phyloP scores from a whole-genome alignment of 352 stramenopile genomes.

The Phytophthora pinifolia region DNA sequence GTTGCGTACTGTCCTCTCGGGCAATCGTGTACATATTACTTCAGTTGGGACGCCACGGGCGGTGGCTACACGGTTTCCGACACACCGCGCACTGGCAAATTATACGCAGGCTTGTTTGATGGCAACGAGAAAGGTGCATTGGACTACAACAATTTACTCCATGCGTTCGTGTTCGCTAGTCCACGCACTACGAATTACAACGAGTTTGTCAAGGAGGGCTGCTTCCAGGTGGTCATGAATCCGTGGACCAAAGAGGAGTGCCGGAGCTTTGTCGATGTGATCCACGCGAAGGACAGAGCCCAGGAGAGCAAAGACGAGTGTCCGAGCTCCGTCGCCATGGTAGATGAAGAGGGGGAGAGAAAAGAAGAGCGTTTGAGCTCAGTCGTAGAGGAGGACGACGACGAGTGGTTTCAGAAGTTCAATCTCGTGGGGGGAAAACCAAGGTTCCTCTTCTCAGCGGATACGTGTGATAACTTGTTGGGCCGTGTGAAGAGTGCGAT shows the following conservation, averaged over 20 bases:
- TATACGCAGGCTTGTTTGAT: conserved; percentile 25
- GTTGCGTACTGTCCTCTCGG: conserved; percentile 17
- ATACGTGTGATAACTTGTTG: conserved; percentile 12
- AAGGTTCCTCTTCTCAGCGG: conserved; percentile 17
- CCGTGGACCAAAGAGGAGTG: conserved; percentile 31
- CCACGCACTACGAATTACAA: conserved; percentile 24
- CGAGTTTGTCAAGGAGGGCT: conserved; percentile 24
- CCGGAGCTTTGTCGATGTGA: conserved; percentile 12
- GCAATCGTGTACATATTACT: conserved; percentile 4
- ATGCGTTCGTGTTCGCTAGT: conserved; percentile 35
- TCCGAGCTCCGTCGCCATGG: no score
- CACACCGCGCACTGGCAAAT: neutral
- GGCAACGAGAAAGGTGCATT: conserved; percentile 1
- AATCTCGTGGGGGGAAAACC: conserved; percentile 20
- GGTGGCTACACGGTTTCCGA: conserved; percentile 8
- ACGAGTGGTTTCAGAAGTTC: conserved; percentile 24
- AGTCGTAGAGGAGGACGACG: neutral
- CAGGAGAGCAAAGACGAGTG: conserved; percentile 18
- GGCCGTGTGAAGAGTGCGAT: neutral
- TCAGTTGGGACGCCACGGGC: conserved; percentile 10
- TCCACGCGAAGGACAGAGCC: conserved; percentile 14
- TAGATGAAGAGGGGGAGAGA: no score
- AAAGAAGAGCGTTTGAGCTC: no score
- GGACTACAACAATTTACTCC: no score
- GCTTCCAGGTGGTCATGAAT: conserved; percentile 32